Conservation (phyloP, 805 yeast species). For the Yamadazyma sp. region DNA sequence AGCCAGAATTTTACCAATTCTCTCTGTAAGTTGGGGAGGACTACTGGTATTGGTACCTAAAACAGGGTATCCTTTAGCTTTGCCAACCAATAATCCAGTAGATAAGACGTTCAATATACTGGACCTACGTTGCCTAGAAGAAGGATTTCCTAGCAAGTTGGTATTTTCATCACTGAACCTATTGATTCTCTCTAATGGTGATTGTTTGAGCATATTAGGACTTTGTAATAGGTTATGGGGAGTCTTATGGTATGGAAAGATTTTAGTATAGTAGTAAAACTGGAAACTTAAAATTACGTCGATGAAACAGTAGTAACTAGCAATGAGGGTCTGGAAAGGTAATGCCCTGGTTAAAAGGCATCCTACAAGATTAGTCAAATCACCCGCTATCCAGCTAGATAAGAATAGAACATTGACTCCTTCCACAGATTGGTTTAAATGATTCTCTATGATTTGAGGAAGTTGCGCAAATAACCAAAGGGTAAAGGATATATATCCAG, state of each 20-base stretch:
- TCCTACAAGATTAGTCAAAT: slow-evolving; percentile 56
- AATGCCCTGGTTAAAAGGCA: slow-evolving; percentile 75
- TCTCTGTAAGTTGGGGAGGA: neutral
- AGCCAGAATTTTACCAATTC: slow-evolving; percentile 21
- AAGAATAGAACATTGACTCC: slow-evolving; percentile 36
- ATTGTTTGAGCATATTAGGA: slow-evolving; percentile 31
- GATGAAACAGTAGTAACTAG: slow-evolving; percentile 69
- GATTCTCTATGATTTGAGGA: slow-evolving; percentile 65
- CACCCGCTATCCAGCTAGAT: slow-evolving; percentile 39
- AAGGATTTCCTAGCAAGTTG: neutral
- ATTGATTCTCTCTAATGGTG: slow-evolving; percentile 14
- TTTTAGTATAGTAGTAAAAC: slow-evolving; percentile 63
- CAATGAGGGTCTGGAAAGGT: slow-evolving; percentile 74
- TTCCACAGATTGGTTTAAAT: slow-evolving; percentile 37
- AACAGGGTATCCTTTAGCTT: slow-evolving; percentile 12
- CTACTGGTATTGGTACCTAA: neutral
- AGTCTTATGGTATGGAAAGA: slow-evolving; percentile 40
- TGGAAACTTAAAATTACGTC: slow-evolving; percentile 70
- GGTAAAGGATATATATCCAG: slow-evolving; percentile 37
- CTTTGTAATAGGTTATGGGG: slow-evolving; percentile 40
- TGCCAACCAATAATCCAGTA: slow-evolving; percentile 11
- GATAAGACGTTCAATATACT: slow-evolving; percentile 7
- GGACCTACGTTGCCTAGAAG: neutral
- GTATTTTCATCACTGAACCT: slow-evolving; percentile 23
- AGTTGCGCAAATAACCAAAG: slow-evolving; percentile 73